Conservation (phyloP, 2,329 filamentous ascomycete genomes). For the Ceratocystis diversiconidia region DNA sequence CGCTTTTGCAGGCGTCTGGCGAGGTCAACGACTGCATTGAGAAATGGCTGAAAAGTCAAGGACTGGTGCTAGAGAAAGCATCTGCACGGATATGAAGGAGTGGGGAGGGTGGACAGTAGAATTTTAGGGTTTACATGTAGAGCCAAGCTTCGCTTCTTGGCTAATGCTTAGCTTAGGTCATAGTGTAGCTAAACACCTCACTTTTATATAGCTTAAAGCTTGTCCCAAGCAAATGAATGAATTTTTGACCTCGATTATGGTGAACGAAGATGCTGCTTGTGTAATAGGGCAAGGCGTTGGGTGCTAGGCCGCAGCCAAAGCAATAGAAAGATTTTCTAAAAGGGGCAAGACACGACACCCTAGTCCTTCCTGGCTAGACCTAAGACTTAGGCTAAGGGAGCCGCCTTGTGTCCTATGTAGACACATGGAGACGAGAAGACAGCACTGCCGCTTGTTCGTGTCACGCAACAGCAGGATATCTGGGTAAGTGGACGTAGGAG, state of each 20-base stretch:
- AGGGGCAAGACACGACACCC: too few relatives aligned
- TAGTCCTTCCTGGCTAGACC: too few relatives aligned
- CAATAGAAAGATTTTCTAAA: too few relatives aligned
- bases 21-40: conserved; percentile 56
- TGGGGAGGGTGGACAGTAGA: not conserved
- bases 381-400: too few relatives aligned
- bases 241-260: not conserved
- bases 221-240: not conserved
- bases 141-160: not conserved
- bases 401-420: too few relatives aligned
- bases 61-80: conserved; percentile 4
- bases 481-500: not conserved
- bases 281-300: too few relatives aligned
- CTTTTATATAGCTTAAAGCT: not conserved
- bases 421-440: too few relatives aligned
- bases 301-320: too few relatives aligned
- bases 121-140: not conserved
- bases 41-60: conserved; percentile 45
- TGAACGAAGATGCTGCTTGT: not conserved
- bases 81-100: conserved; percentile 28
- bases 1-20: conserved; percentile 55
- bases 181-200: not conserved
- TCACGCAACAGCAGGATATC: not conserved
- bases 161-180: not conserved
- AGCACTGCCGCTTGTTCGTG: not conserved